phyloP scores from a whole-genome alignment of 306 rosid species.

The Cercis canadensis region DNA sequence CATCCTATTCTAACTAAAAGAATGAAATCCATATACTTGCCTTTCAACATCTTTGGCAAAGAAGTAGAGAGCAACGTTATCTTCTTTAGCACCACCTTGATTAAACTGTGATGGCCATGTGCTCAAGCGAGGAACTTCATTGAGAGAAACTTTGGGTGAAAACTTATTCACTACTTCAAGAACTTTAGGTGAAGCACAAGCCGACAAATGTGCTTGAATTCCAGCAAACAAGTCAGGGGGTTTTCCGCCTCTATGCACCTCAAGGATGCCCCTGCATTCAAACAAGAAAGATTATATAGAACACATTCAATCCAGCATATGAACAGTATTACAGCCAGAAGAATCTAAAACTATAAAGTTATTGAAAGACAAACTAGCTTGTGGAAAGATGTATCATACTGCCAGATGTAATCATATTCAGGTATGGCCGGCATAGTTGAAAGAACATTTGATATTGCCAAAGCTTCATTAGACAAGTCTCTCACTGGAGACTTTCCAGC shows the following conservation, averaged over 20 bases:
- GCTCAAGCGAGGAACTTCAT: constrained; percentile 84
- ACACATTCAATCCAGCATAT: constrained; percentile 31
- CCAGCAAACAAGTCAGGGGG: constrained; percentile 62
- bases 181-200: constrained; percentile 80
- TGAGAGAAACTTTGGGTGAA: constrained; percentile 58
- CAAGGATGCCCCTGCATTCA: constrained; percentile 78
- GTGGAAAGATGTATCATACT: constrained; percentile 60
- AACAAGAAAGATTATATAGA: constrained; percentile 39
- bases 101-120: constrained; percentile 86
- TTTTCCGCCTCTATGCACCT: constrained; percentile 68
- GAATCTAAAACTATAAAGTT: constrained; percentile 6
- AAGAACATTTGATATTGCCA: constrained; percentile 43
- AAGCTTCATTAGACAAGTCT: constrained; percentile 48
- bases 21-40: constrained; percentile 42
- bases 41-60: constrained; percentile 87
- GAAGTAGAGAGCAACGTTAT: constrained; percentile 91
- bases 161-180: constrained; percentile 65
- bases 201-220: constrained; percentile 86
- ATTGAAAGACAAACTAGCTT: constrained; percentile 28
- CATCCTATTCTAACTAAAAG: not conserved
- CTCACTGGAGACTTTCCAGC: constrained; percentile 49
- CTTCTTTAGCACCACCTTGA: constrained; percentile 75
- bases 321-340: constrained; percentile 6
- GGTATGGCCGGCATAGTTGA: constrained; percentile 66
- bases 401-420: constrained; percentile 82